Evolutionary conservation across 2,329 filamentous ascomycete species (phyloP), one percentile per base, ranked within the genome.

Genomic region (Phialocephala subalpina): DNA sequence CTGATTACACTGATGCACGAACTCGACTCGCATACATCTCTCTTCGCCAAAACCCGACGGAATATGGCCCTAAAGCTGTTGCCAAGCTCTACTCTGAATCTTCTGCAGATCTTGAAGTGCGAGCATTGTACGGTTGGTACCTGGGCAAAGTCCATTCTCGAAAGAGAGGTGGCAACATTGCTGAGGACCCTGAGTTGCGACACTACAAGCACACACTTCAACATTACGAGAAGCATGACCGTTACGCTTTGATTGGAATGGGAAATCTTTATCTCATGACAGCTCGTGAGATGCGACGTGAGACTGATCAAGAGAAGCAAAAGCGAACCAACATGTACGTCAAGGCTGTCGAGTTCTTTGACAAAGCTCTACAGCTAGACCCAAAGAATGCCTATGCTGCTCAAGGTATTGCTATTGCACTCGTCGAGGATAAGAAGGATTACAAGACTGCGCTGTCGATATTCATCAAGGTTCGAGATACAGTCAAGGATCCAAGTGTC

Each of bases 201-300:
- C 94, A 97, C 77, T 97, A 97, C 84, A 99, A 98, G 81, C 94
- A 97, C 78, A 98, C 95, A 0, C 83, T 99, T 35, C 93, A 97
- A 77, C 90, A 94, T 71, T 91, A 94, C 77, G 95, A 99, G 82
- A 99, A 98, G 84, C 96, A 99, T 77, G 96, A 99, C 77, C 87
- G 93, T n/a, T 99, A 99, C 78, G 93, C 96, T 4, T 83, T 99
- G 33, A 94, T 97, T 29, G 95, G 93, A 16, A 98, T 99, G 95
- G 96, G 96, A 49, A 99, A 99, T 77, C 83, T 99, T 8, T 80
- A 77, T 91, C 86, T 99, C 47, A 84, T 91, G 71, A 89, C 93
- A 68, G 96, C 96, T 11, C 89, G 96, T 72, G 97, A 99, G 78
- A 97, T 98, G 94, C 92, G 93, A 35, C 89, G 94, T 59, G 92